A percentile compares a stretch with the other conserved stretches of the same genome.
Conservation (phyloP, 768 basidiomycete genomes). For the Mycena epipterygia region DNA sequence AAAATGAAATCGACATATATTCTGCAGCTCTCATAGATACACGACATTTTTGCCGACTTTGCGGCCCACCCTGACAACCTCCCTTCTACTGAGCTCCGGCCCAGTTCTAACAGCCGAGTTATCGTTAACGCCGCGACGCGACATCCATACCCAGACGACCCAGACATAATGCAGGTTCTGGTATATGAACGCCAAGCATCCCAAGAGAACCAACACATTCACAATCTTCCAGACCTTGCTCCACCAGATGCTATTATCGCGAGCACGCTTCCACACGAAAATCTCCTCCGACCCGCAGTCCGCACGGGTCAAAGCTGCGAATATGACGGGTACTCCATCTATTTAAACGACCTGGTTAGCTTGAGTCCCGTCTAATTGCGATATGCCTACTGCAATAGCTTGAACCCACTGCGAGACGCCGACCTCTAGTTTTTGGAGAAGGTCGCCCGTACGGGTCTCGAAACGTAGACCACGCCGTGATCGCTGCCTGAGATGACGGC, state of each 20-base stretch:
- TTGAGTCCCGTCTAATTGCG: neutral
- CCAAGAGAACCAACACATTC: neutral
- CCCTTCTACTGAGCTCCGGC: neutral
- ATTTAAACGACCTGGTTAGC: neutral
- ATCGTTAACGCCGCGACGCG: neutral
- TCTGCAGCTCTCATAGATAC: no score
- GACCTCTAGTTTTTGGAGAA: neutral
- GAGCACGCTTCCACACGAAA: slow-evolving; percentile 8
- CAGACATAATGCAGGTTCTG: slow-evolving; percentile 4
- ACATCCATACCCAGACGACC: neutral
- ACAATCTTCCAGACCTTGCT: neutral
- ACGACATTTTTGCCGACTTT: neutral
- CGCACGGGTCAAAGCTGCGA: neutral
- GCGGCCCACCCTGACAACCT: neutral
- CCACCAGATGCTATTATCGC: no score
- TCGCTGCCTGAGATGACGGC: no score
- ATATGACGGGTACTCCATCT: neutral
- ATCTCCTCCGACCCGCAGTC: neutral
- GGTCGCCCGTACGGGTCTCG: neutral
- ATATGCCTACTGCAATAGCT: no score
- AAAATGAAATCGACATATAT: no score
- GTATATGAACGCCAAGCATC: slow-evolving; percentile 3
- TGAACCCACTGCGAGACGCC: no score
- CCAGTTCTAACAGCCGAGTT: neutral
- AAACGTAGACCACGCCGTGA: no score